phyloP scores from a whole-genome alignment of 768 basidiomycete genomes.

The Mycena leptocephala region DNA sequence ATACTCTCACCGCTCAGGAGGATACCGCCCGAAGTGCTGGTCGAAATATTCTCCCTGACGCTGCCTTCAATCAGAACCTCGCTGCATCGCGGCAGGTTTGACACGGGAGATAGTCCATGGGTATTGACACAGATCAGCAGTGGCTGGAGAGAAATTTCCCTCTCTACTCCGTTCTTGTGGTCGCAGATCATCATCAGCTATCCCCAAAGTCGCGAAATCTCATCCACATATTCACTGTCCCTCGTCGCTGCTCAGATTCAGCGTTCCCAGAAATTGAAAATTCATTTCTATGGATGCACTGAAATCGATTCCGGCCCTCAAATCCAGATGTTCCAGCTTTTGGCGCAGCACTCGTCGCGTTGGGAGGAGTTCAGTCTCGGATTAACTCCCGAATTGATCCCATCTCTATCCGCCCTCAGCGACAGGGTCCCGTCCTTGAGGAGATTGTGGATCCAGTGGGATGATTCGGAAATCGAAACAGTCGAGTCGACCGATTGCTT shows the following conservation, averaged over 20 bases:
- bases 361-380: background rate
- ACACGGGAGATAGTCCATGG: background rate
- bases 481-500: background rate
- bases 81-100: background rate
- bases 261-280: background rate
- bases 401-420: background rate
- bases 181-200: background rate
- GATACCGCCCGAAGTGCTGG: conserved; percentile 5
- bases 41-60: background rate
- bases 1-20: conserved; percentile 1
- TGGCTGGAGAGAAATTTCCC: background rate
- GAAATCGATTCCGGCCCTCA: background rate
- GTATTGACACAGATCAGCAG: background rate
- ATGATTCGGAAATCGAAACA: too few species aligned
- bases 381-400: background rate
- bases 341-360: background rate
- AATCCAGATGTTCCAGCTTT: background rate
- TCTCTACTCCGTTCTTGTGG: conserved; percentile 2
- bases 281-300: background rate
- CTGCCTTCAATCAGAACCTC: background rate
- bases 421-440: background rate
- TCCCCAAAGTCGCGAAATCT: too few species aligned
- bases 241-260: background rate
- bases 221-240: background rate
- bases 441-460: background rate